phyloP scores from a whole-genome alignment of 108 stramenopile genomes.

The Pseudonitzschia pungens region DNA sequence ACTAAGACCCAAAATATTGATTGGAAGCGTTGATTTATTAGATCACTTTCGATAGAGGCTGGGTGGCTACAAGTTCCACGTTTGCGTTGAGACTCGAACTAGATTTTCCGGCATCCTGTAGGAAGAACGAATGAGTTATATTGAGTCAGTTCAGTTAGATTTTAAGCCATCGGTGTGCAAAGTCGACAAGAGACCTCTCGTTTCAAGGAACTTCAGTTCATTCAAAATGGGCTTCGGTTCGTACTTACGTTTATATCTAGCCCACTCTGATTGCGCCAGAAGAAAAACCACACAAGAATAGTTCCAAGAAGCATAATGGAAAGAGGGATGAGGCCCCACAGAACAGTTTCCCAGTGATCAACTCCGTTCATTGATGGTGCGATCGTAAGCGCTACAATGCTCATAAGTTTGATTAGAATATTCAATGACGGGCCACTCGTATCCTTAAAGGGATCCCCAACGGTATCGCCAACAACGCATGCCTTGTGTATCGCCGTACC shows the following conservation, averaged over 20 bases:
- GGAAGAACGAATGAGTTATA: too few species aligned
- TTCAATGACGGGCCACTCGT: constrained; percentile 88
- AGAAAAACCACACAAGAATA: constrained; percentile 43
- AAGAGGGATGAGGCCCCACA: constrained; percentile 73
- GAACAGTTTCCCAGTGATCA: constrained; percentile 66
- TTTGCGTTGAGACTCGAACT: too few species aligned
- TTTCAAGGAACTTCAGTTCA: too few species aligned
- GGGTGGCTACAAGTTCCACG: background rate
- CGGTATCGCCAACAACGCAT: constrained; percentile 92
- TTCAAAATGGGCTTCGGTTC: too few species aligned
- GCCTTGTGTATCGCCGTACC: constrained; percentile 93
- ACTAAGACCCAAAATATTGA: background rate
- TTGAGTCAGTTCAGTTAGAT: too few species aligned
- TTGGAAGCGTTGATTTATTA: background rate
- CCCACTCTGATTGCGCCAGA: background rate
- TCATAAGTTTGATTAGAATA: constrained; percentile 94
- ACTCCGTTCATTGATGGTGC: constrained; percentile 64
- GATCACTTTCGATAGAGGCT: background rate
- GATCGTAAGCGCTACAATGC: constrained; percentile 79
- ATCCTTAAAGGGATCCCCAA: constrained; percentile 93
- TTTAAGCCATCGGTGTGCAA: too few species aligned
- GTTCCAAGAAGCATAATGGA: constrained; percentile 65
- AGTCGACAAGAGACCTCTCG: too few species aligned
- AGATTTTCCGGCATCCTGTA: too few species aligned
- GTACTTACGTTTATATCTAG: background rate